Base-by-base conservation (phyloP, 2,329 filamentous ascomycete species). In the Nigrospora oryzae region DNA sequence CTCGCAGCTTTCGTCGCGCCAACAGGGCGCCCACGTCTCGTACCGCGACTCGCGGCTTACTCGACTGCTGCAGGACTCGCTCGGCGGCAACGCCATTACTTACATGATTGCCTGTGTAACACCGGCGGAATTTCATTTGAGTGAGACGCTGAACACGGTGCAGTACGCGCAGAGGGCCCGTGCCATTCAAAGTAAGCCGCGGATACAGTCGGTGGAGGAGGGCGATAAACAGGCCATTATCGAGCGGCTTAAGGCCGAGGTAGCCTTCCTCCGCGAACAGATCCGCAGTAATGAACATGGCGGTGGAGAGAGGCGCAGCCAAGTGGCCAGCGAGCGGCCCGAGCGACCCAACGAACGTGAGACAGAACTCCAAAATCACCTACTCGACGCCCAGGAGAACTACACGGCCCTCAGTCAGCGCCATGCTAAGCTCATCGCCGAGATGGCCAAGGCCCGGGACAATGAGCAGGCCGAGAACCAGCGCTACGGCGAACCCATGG, bases 21-120 rank as follows among this genome's bases (percentile, higher is more conserved):
- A 89, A 53, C 71, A 86, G 38, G 89, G 89, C 40, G 84, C 89
- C 5, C 89, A 97, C 65, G 90, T 98, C 46, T 98, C 93, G 2
- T 98, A 98, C 63, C 88, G 93, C 51, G 93, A 98, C 67, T 97
- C 93, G n/a, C 90, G 89, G 62, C 81, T 98, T 55, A 98, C 93
- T 11, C 84, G 93, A 48, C 74, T 98, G 19, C 78, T 98, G 15
- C 93, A 98, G 70, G 93, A 98, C 65, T 98, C 93, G 0, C 75
- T 98, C 5, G 93, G 93, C 46, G 93, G 93, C 5, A 97, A 95
- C 61, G 93, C 93, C 33, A 95, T 96, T 61, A 98, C 93, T 1
- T 98, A 97, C 68, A 97, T 98, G 93, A 93, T 98, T 67, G 93
- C 93, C 10, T 98, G 93, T 66, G 90, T 98, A 30, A 98, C 91